Conservation (phyloP, 139 green algal genomes). For the Coelastrella sp. region DNA sequence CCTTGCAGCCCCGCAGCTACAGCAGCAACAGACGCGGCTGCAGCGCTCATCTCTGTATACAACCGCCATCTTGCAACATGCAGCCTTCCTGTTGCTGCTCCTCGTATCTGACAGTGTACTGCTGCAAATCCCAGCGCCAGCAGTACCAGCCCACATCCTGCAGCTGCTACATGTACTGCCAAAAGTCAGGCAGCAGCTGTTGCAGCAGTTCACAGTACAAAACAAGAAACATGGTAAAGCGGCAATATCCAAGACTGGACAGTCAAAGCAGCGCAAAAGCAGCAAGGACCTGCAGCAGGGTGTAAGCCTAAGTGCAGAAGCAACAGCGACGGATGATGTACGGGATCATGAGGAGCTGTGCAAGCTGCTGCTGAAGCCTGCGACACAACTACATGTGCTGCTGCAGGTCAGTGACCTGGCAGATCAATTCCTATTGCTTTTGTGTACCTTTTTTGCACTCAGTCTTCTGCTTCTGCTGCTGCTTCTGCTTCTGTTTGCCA, state of each 20-base stretch:
- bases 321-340: background rate
- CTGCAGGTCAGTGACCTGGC: background rate
- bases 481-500: too few relatives aligned
- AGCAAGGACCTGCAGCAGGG: background rate
- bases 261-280: background rate
- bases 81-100: constrained; percentile 28
- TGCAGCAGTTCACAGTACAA: background rate
- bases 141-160: constrained; percentile 1
- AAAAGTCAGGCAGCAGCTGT: background rate
- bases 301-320: background rate
- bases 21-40: background rate
- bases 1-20: background rate
- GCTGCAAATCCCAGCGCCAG: background rate
- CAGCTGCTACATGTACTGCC: constrained; percentile 27
- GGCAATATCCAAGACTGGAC: background rate
- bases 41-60: background rate
- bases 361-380: background rate
- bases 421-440: too few relatives aligned
- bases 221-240: background rate
- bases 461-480: too few relatives aligned
- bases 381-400: constrained; percentile 12
- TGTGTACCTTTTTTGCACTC: too few relatives aligned
- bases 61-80: constrained; percentile 7
- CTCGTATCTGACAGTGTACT: constrained; percentile 12
- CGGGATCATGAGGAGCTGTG: background rate